phyloP scores from a whole-genome alignment of 2,329 filamentous ascomycete species.

The Blastomyces gilchristii region DNA sequence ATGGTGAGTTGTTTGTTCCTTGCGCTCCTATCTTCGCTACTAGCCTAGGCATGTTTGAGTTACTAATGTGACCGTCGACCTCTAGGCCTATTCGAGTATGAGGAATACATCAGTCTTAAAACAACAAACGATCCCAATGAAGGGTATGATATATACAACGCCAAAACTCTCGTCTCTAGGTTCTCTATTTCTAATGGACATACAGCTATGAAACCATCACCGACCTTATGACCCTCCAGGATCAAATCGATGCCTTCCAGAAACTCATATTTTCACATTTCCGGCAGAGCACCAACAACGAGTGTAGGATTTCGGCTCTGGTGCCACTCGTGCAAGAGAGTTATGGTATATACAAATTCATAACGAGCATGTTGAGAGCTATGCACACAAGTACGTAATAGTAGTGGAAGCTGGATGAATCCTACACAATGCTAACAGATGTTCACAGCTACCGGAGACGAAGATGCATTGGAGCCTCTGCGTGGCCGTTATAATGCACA shows the following conservation, averaged over 20 bases:
- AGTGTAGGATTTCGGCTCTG: slow-evolving; percentile 88
- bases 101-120: slow-evolving; percentile 96
- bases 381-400: slow-evolving; percentile 77
- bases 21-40: neutral
- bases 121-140: slow-evolving; percentile 98
- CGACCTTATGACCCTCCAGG: slow-evolving; percentile 91
- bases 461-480: slow-evolving; percentile 81
- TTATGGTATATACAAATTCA: slow-evolving; percentile 99
- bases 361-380: slow-evolving; percentile 96
- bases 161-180: neutral
- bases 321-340: slow-evolving; percentile 93
- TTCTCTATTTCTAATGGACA: slow-evolving; percentile 18
- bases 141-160: slow-evolving; percentile 46
- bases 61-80: neutral
- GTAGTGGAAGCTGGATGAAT: slow-evolving; percentile 1
- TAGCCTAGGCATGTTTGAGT: neutral
- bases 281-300: slow-evolving; percentile 80
- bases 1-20: slow-evolving; percentile 46
- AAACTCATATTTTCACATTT: slow-evolving; percentile 98
- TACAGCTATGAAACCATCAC: slow-evolving; percentile 75
- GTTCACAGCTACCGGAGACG: slow-evolving; percentile 67
- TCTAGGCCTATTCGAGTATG: slow-evolving; percentile 83
- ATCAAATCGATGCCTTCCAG: slow-evolving; percentile 97
- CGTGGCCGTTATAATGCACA: slow-evolving; percentile 86
- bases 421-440: slow-evolving; percentile 15